phyloP scores from a whole-genome alignment of 2,329 filamentous ascomycete genomes.

The Colletotrichum cereale region DNA sequence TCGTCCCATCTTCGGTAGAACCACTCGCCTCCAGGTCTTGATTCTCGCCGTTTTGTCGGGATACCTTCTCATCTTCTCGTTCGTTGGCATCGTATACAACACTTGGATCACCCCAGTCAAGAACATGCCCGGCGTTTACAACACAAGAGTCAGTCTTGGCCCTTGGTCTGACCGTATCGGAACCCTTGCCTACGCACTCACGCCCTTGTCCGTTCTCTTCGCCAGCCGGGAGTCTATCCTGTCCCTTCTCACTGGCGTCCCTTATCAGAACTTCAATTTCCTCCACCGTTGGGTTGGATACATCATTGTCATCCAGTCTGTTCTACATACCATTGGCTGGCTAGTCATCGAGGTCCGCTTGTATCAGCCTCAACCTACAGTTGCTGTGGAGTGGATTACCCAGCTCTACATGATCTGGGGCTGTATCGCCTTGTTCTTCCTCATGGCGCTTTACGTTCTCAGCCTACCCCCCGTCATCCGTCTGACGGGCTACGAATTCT shows the following conservation, averaged over 20 bases:
- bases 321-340: constrained; percentile 80
- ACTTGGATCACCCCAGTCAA: constrained; percentile 79
- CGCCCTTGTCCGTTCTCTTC: constrained; percentile 76
- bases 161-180: constrained; percentile 78
- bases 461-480: constrained; percentile 70
- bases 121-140: constrained; percentile 65
- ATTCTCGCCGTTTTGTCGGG: constrained; percentile 68
- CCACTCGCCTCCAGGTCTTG: constrained; percentile 76
- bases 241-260: constrained; percentile 77
- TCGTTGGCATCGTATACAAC: constrained; percentile 76
- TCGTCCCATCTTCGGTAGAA: constrained; percentile 72
- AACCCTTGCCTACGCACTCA: constrained; percentile 79
- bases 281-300: constrained; percentile 82
- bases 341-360: constrained; percentile 73
- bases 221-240: constrained; percentile 78
- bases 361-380: constrained; percentile 78
- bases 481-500: constrained; percentile 81
- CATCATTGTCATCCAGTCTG: constrained; percentile 76
- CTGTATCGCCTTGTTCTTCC: constrained; percentile 73
- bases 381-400: constrained; percentile 67
- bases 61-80: constrained; percentile 77
- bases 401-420: constrained; percentile 82
- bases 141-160: constrained; percentile 75
- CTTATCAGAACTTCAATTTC: constrained; percentile 84
- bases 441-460: constrained; percentile 71